Percentiles rank a stretch among this genome's conserved stretches.
Conservation (phyloP, 768 basidiomycete species). For the Gyrodon lividus region DNA sequence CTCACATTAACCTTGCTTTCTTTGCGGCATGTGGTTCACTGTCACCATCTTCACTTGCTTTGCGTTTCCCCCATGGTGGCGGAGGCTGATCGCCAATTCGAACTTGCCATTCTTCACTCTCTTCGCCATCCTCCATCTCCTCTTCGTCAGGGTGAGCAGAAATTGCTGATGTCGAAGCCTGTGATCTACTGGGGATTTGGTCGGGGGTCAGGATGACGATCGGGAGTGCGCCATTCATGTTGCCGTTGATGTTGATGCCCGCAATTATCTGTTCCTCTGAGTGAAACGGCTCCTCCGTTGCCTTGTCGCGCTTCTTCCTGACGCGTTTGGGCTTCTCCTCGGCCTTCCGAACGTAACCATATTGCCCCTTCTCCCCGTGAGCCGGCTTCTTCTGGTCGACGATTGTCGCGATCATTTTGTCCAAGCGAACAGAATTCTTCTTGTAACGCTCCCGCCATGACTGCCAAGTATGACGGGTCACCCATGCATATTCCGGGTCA, state of each 20-base stretch:
- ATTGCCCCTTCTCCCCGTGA: conserved; percentile 77
- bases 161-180: conserved; percentile 22
- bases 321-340: conserved; percentile 66
- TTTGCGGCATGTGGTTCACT: conserved; percentile 37
- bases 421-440: conserved; percentile 71
- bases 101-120: conserved; percentile 66
- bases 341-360: conserved; percentile 74
- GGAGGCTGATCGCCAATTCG: conserved; percentile 61
- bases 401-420: conserved; percentile 58
- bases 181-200: conserved; percentile 24
- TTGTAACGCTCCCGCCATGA: conserved; percentile 90
- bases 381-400: conserved; percentile 69
- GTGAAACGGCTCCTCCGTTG: conserved; percentile 24
- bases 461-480: conserved; percentile 82
- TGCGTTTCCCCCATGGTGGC: conserved; percentile 70
- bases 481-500: conserved; percentile 78
- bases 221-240: conserved; percentile 11
- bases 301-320: conserved; percentile 47
- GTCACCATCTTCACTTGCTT: conserved; percentile 39
- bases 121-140: conserved; percentile 60
- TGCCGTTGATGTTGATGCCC: conserved; percentile 9
- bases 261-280: conserved; percentile 18
- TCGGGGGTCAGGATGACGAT: conserved; percentile 28
- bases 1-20: conserved; percentile 43
- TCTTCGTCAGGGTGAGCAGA: conserved; percentile 53